Conservation (phyloP, 345 rosid genomes). For the Populus pruinosa region DNA sequence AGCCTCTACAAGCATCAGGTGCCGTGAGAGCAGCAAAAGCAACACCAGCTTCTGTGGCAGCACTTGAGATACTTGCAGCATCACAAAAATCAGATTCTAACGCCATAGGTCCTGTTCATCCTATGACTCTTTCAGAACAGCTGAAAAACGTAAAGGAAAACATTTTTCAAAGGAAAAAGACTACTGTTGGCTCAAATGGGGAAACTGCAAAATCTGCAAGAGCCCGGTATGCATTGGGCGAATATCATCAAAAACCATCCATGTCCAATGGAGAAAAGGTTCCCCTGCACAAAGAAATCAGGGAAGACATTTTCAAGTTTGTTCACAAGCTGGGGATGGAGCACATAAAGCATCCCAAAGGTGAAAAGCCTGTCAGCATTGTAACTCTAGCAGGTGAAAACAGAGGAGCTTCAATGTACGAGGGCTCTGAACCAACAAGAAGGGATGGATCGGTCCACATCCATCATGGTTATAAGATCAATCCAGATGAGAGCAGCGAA, state of each 20-base stretch:
- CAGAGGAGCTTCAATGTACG: slow-evolving; percentile 70
- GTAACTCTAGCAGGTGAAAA: slow-evolving; percentile 81
- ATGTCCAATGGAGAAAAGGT: slow-evolving; percentile 24
- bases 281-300: slow-evolving; percentile 49
- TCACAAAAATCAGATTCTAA: slow-evolving; percentile 7
- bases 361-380: slow-evolving; percentile 40
- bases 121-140: background rate
- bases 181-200: slow-evolving; percentile 15
- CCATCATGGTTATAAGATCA: slow-evolving; percentile 54
- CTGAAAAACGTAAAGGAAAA: slow-evolving; percentile 26
- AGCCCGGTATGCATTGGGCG: slow-evolving; percentile 5
- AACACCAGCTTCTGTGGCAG: slow-evolving; percentile 7
- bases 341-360: slow-evolving; percentile 33
- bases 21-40: background rate
- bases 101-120: slow-evolving; percentile 1
- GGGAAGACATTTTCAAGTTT: slow-evolving; percentile 57
- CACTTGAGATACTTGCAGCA: slow-evolving; percentile 17
- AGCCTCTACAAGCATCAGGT: slow-evolving; percentile 14
- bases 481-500: slow-evolving; percentile 57
- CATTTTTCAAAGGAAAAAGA: slow-evolving; percentile 20
- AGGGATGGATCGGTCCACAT: slow-evolving; percentile 52
- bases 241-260: slow-evolving; percentile 23
- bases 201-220: slow-evolving; percentile 27
- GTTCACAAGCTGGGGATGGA: slow-evolving; percentile 48
- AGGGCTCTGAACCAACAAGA: slow-evolving; percentile 43